phyloP scores from a whole-genome alignment of 805 yeast species.

The Ogataea dorogensis region DNA sequence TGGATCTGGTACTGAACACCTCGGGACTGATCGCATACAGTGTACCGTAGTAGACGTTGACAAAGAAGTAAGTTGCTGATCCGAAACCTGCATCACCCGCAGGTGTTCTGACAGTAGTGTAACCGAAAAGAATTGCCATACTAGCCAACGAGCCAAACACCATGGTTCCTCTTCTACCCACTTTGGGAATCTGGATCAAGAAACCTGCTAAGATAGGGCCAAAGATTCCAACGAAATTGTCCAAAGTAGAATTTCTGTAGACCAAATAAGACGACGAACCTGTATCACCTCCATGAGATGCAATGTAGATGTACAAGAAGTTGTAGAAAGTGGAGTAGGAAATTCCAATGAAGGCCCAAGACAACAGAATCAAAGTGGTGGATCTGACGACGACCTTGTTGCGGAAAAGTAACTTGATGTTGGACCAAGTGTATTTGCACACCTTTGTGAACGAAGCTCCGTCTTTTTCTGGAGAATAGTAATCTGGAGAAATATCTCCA shows the following conservation, averaged over 20 bases:
- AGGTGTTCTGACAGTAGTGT: constrained; percentile 58
- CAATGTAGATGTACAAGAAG: constrained; percentile 52
- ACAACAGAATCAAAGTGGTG: constrained; percentile 43
- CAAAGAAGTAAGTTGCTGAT: constrained; percentile 47
- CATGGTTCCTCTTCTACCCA: constrained; percentile 61
- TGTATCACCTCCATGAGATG: constrained; percentile 48
- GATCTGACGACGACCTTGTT: constrained; percentile 43
- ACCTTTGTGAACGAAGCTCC: constrained; percentile 29
- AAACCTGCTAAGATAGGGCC: constrained; percentile 56
- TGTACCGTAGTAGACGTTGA: constrained; percentile 54
- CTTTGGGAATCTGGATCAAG: constrained; percentile 30
- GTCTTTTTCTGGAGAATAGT: constrained; percentile 22
- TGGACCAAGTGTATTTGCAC: constrained; percentile 33
- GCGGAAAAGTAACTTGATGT: constrained; percentile 47
- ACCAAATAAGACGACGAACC: constrained; percentile 39
- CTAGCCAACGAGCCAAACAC: constrained; percentile 49
- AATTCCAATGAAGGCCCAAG: constrained; percentile 59
- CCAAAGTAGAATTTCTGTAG: constrained; percentile 49
- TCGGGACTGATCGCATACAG: constrained; percentile 69
- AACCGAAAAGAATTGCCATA: constrained; percentile 59
- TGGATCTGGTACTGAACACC: constrained; percentile 49
- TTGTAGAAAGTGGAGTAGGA: constrained; percentile 58
- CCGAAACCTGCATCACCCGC: constrained; percentile 52
- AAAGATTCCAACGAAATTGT: constrained; percentile 45
- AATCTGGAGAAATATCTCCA: constrained; percentile 39